phyloP scores from a whole-genome alignment of 2,329 filamentous ascomycete genomes.

The Neoscytalidium dimidiatum region DNA sequence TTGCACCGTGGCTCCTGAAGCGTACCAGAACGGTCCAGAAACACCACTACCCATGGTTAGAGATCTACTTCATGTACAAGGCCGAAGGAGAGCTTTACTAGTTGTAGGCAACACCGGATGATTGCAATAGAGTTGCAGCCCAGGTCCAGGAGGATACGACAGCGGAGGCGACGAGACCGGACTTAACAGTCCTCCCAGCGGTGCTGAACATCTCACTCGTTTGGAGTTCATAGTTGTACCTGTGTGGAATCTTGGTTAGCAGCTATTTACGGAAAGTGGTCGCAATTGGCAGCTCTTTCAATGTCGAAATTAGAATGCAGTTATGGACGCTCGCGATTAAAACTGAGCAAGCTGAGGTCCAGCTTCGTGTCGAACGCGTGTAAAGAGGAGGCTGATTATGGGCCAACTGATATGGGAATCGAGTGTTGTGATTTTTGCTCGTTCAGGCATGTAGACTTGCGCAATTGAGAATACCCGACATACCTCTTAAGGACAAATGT shows the following conservation, averaged over 20 bases:
- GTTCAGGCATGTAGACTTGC: neutral
- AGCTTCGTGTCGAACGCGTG: too few species aligned
- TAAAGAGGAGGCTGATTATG: neutral
- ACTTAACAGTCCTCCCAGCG: constrained; percentile 84
- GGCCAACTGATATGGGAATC: too few species aligned
- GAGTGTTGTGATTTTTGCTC: too few species aligned
- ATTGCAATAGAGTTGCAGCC: constrained; percentile 81
- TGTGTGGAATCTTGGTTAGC: neutral
- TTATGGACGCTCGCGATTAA: too few species aligned
- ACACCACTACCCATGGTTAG: constrained; percentile 47
- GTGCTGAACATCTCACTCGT: constrained; percentile 94
- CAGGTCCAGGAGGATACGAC: constrained; percentile 95
- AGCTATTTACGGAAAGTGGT: neutral
- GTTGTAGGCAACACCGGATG: constrained; percentile 77
- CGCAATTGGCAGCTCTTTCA: neutral
- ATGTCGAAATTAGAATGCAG: neutral
- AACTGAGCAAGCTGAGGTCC: too few species aligned
- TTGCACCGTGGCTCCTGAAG: constrained; percentile 50
- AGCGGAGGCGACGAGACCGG: constrained; percentile 81
- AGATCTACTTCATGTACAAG: neutral
- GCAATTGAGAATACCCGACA: neutral
- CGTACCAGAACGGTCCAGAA: constrained; percentile 67
- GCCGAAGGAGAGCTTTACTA: constrained; percentile 50
- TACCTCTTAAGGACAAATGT: constrained; percentile 68
- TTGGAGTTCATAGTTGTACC: constrained; percentile 74